A percentile compares a stretch with the other conserved stretches of the same genome.
phyloP scores from a whole-genome alignment of 495 filamentous ascomycete genomes.

The Hyphodiscus hymeniophilus region DNA sequence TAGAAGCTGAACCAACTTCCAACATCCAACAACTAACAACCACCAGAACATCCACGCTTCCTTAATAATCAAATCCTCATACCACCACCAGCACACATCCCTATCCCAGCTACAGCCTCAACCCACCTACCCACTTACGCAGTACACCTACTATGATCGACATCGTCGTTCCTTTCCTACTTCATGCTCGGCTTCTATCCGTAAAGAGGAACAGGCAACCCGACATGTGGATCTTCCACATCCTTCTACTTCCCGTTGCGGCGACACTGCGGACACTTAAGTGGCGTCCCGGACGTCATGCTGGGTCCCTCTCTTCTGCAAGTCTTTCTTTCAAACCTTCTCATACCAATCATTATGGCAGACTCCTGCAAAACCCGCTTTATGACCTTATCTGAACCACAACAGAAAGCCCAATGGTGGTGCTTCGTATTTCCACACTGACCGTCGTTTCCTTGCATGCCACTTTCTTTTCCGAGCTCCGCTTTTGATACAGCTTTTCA shows the following conservation, averaged over 20 bases:
- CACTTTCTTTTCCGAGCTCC: constrained; percentile 1
- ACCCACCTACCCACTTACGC: not conserved
- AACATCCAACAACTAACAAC: too few species aligned
- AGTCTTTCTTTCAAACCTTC: constrained; percentile 2
- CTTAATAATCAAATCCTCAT: not conserved
- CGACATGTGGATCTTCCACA: constrained; percentile 4
- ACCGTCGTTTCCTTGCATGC: not conserved
- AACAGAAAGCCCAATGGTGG: not conserved
- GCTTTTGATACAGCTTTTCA: constrained; percentile 17
- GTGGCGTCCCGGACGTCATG: constrained; percentile 6
- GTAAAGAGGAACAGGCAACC: constrained; percentile 10
- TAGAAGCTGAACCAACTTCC: too few species aligned
- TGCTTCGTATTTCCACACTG: too few species aligned
- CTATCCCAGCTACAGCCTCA: not conserved
- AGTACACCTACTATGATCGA: not conserved
- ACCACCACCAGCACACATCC: not conserved
- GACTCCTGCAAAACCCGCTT: constrained; percentile 1
- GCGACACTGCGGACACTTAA: constrained; percentile 7
- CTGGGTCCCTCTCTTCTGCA: constrained; percentile 4
- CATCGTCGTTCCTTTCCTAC: not conserved
- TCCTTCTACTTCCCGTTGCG: not conserved
- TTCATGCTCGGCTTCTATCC: not conserved
- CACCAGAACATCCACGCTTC: too few species aligned
- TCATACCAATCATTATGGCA: not conserved
- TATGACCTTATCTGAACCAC: constrained; percentile 7